Evolutionary conservation across 2,329 filamentous ascomycete genomes (phyloP).

Genomic region (Pseudofabraea citricarpa): DNA sequence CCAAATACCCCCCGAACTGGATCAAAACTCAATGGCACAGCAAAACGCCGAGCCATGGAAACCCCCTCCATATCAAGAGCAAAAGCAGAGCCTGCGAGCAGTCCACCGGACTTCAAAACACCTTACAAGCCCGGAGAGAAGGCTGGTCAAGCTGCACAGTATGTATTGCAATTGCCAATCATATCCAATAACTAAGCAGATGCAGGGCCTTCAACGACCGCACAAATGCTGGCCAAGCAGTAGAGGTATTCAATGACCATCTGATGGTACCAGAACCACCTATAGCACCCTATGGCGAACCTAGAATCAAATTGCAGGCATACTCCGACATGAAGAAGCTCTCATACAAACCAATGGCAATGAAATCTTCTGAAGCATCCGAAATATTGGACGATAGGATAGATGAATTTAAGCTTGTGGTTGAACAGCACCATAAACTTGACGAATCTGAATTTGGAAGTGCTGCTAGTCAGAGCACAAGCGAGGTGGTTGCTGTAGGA

Average conservation of each 20-base stretch:
- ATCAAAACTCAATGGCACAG: constrained; percentile 16
- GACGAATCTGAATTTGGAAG: constrained; percentile 82
- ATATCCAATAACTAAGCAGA: no score
- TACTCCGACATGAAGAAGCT: constrained; percentile 89
- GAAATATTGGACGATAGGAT: constrained; percentile 94
- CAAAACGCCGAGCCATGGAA: constrained; percentile 32
- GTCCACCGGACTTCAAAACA: constrained; percentile 39
- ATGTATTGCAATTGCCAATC: constrained; percentile 11
- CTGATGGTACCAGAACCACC: constrained; percentile 64
- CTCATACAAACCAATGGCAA: constrained; percentile 84
- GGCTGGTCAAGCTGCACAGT: constrained; percentile 14
- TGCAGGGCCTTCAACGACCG: constrained; percentile 78
- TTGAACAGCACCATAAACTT: constrained; percentile 70
- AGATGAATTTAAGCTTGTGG: constrained; percentile 74
- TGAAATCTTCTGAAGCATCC: constrained; percentile 89
- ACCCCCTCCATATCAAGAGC: constrained; percentile 43
- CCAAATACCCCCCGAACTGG: constrained; percentile 51
- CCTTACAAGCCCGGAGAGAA: constrained; percentile 25
- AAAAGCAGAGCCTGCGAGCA: constrained; percentile 38
- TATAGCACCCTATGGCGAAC: constrained; percentile 65
- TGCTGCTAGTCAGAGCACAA: constrained; percentile 77
- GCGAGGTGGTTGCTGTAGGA: constrained; percentile 84
- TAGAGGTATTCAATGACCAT: constrained; percentile 79
- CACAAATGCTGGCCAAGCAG: constrained; percentile 70
- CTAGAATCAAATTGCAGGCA: constrained; percentile 79